Base-by-base conservation (phyloP, 805 yeast species). In the Candida chauliodis region DNA sequence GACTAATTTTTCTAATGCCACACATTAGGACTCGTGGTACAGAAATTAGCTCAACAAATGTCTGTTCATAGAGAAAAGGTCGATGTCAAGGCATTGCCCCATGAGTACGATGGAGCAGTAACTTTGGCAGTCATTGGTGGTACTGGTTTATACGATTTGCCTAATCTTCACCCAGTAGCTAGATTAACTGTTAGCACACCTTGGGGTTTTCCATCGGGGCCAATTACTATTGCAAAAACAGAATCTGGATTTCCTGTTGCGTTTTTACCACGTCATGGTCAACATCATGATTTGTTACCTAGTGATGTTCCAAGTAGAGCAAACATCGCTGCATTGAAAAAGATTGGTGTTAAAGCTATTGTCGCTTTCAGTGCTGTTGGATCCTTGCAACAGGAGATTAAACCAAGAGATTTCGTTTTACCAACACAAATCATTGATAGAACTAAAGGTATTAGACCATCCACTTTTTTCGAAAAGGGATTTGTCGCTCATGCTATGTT, bases 361-460 rank as follows among this genome's bases (percentile, higher is more conserved):
- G 67, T 93, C 41, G 96, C 98, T 14, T 93, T 93, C 59, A 79
- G 90, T 40, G 97, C 99, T 2, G 99, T 93, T 19, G 99, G 99
- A 1, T 90, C 97, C 2, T 74, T 93, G 51, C 95, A 84, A 58
- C 83, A 75, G 47, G 87, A 87, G 46, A 88, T 93, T 62, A 78
- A 76, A 48, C 99, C 99, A 25, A 78, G 98, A 49, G 98, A 93
- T 63, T 93, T 93, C 56, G 96, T 91, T n/a, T 66, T 93, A 36
- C 98, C 99, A 23, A 89, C 84, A 49, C 99, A 93, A 71, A 75
- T 93, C 53, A 91, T 93, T 53, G 99, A 93, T 63, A 79, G 99
- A 61, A 93, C 99, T 33, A 91, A 91, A 69, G 98, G 98, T 16
- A 82, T 89, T 52, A 76, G 99, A 51, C 81, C 84, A 10, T 81